Evolutionary conservation across 108 stramenopile genomes (phyloP).

Genomic region (Pseudonitzschia pungens): DNA sequence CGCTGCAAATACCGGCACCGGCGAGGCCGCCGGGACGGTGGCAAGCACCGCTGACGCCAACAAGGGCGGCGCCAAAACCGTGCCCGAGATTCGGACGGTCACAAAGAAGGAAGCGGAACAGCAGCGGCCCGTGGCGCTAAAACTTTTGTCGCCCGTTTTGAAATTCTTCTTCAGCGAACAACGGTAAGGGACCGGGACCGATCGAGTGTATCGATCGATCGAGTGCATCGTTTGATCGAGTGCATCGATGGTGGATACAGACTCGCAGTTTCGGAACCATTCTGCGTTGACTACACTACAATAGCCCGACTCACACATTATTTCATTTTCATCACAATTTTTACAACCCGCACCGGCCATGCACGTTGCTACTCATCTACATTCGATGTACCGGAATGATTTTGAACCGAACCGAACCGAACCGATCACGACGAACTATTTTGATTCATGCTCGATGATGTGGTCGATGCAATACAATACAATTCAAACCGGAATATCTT

Average conservation of each 20-base stretch:
- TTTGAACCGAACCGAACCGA: background rate
- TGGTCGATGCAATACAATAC: too few species aligned
- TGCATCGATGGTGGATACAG: background rate
- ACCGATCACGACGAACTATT: too few species aligned
- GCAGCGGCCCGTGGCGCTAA: conserved; percentile 56
- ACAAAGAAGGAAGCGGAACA: conserved; percentile 53
- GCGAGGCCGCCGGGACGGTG: background rate
- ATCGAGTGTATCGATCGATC: too few species aligned
- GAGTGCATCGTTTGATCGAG: too few species aligned
- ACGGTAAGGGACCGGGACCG: conserved; percentile 27
- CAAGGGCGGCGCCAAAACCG: too few species aligned
- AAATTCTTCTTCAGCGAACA: conserved; percentile 70
- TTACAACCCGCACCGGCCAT: background rate
- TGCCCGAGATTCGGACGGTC: conserved; percentile 28
- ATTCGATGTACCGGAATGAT: background rate
- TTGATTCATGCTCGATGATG: too few species aligned
- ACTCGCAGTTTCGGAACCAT: background rate
- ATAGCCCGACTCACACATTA: background rate
- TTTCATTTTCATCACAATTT: background rate
- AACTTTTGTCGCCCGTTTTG: conserved; percentile 59
- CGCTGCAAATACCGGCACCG: too few species aligned
- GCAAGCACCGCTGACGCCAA: background rate
- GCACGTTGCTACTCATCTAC: background rate
- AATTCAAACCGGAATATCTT: too few species aligned
- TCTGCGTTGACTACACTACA: too few species aligned